phyloP scores from a whole-genome alignment of 805 yeast species.

The Debaryomyces maramus region DNA sequence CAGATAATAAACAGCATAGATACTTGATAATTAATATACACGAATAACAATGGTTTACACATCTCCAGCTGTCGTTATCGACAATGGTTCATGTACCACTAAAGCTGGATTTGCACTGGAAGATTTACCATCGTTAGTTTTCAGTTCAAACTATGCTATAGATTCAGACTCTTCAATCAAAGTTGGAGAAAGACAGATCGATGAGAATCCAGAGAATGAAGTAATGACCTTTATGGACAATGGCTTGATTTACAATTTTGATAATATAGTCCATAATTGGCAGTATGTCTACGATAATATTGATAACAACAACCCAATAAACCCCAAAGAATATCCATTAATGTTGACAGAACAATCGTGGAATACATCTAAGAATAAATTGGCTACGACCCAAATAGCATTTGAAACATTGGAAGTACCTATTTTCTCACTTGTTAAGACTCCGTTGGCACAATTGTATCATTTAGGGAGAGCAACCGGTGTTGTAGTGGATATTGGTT shows the following conservation, averaged over 20 bases:
- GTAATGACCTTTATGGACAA: slow-evolving; percentile 61
- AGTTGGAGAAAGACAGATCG: slow-evolving; percentile 50
- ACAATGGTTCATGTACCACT: slow-evolving; percentile 62
- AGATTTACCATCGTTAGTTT: slow-evolving; percentile 58
- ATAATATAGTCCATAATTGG: slow-evolving; percentile 68
- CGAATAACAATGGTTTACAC: slow-evolving; percentile 21
- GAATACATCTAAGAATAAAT: slow-evolving; percentile 60
- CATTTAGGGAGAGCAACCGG: slow-evolving; percentile 79
- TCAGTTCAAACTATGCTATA: slow-evolving; percentile 56
- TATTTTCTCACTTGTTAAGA: slow-evolving; percentile 68
- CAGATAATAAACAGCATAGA: neutral
- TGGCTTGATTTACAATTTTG: slow-evolving; percentile 73
- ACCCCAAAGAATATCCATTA: slow-evolving; percentile 65
- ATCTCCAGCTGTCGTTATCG: slow-evolving; percentile 65
- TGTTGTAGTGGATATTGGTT: slow-evolving; percentile 78
- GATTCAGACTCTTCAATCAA: slow-evolving; percentile 28
- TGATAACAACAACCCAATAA: slow-evolving; percentile 43
- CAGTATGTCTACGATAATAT: slow-evolving; percentile 54
- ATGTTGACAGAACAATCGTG: slow-evolving; percentile 65
- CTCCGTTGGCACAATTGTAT: slow-evolving; percentile 75
- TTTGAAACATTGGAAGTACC: slow-evolving; percentile 78
- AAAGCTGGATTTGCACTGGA: slow-evolving; percentile 70
- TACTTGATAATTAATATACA: neutral
- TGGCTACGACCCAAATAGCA: slow-evolving; percentile 64
- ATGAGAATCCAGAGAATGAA: slow-evolving; percentile 44